phyloP scores from a whole-genome alignment of 1,284 basidiomycete genomes.

The Mycena sp. region DNA sequence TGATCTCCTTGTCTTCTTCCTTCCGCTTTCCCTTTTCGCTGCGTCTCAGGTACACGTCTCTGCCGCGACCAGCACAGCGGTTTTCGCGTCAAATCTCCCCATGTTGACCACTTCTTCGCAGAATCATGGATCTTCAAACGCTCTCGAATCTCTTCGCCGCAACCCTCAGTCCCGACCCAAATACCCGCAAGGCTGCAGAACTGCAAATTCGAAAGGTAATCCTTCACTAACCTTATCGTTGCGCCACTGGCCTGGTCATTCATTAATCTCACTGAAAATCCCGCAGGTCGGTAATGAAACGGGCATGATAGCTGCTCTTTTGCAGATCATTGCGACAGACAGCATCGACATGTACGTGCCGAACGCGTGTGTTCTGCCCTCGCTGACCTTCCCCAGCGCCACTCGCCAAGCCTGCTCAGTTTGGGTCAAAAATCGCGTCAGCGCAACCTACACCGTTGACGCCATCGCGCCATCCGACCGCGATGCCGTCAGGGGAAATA shows the following conservation, averaged over 20 bases:
- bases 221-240: neutral
- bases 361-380: conserved; percentile 47
- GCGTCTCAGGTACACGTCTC: neutral
- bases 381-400: conserved; percentile 52
- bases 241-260: neutral
- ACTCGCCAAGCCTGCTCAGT: conserved; percentile 84
- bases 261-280: conserved; percentile 13
- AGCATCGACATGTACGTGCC: conserved; percentile 77
- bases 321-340: conserved; percentile 84
- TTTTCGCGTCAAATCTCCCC: too few relatives aligned
- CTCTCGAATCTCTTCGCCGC: conserved; percentile 82
- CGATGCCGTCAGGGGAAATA: conserved; percentile 68
- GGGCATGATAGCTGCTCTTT: conserved; percentile 79
- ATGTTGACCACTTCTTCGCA: neutral
- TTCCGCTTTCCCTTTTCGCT: neutral
- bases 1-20: neutral
- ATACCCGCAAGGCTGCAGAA: conserved; percentile 83
- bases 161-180: conserved; percentile 85
- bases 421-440: conserved; percentile 88
- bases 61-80: neutral
- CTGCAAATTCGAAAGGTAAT: conserved; percentile 84
- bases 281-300: conserved; percentile 76
- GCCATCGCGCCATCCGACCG: conserved; percentile 72
- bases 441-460: conserved; percentile 62
- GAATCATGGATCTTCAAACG: conserved; percentile 77